Base-by-base conservation (phyloP, 2,329 filamentous ascomycete genomes). In the Pyrenochaeta sp. region DNA sequence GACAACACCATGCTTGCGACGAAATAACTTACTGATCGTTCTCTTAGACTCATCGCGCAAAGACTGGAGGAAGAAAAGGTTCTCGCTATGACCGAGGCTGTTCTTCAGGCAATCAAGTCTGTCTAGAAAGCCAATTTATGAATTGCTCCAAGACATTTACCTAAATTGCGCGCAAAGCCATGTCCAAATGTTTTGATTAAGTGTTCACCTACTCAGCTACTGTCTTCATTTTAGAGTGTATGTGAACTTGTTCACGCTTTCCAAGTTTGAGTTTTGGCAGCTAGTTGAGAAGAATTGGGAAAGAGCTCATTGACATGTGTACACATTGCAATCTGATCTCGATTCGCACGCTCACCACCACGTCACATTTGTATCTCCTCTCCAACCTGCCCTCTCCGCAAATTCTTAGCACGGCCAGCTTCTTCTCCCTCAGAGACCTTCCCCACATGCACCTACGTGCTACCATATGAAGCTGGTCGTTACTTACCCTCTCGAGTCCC, bases 11-110 rank as follows among this genome's bases (percentile, higher is more conserved):
- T n/a, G n/a, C n/a, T n/a, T n/a, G n/a, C n/a, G n/a, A n/a, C n/a
- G n/a, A n/a, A 22, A 3, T 17, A 8, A 18, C 11, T 18, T 17
- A 24, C 41, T 55, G 32, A 52, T 10, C 3, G 19, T 13, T 17
- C 19, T 15, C 7, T 4, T 26, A 63, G 60, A 24, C 67, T 75
- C 4, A 58, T 75, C 20, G 72, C 70, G 5, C 59, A 65, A 32
- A 61, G 71, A 26, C 58, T 75, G 3, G 70, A 75, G 41, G 73
- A 75, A 39, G 73, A 75, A 36, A 75, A 74, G 46, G 70, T 73
- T 1, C 55, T 75, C 21, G 63, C 56, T 10, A 74, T 74, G 69
- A 72, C 71, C 4, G 59, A 50, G 17, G 58, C 51, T 1, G 61
- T 75, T 10, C 45, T 72, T 1, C 32, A 72, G 27, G 69, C 67